Base-by-base conservation (phyloP, 257 asterid genomes). In the Agastache rugosa region DNA sequence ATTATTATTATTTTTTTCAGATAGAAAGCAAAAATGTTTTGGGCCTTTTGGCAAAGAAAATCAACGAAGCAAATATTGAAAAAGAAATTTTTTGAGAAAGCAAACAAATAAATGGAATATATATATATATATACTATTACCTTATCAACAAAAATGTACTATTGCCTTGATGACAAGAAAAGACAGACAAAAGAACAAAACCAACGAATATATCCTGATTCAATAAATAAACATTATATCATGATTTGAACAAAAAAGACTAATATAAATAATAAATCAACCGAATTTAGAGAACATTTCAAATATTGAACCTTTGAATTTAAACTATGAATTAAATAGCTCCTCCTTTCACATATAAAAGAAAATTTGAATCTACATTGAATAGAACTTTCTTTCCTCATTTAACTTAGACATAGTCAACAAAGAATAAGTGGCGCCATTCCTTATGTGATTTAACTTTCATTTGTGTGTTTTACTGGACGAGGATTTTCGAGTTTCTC, bases 321-420 rank as follows among this genome's bases (percentile, higher is more conserved):
- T 67, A 39, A 59, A 42, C 69, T 7, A 20, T 8, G 71, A 37
- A 47, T 12, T 31, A 54, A 37, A 17, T 11, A 51, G 31, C 45
- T 51, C n/a, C 50, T n/a, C 25, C 3, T 22, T 12, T 37, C 44
- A 15, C 25, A 16, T 23, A 27, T 6, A 60, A 42, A 39, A n/a
- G 20, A 63, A 39, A 51, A 4, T 74, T 74, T 64, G 59, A 74
- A 73, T 48, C 20, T 50, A 62, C 71, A 73, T 44, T 22, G 71
- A 42, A 65, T 22, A 14, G 56, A 19, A 20, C 37, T 0, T 64
- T 41, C 19, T 64, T 63, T 39, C 69, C 53, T 15, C 19, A 20
- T 37, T 63, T 63, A 39, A 63, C 54, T 19, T 41, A 41, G 55
- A 41, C 69, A 63, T 2, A 63, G 12, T 39, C 20, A 17, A 5